These are phyloP conservation scores for Aureobasidium lini DNA, from an alignment of 2,329 filamentous ascomycete species.

Conservation along the genomic window DNA sequence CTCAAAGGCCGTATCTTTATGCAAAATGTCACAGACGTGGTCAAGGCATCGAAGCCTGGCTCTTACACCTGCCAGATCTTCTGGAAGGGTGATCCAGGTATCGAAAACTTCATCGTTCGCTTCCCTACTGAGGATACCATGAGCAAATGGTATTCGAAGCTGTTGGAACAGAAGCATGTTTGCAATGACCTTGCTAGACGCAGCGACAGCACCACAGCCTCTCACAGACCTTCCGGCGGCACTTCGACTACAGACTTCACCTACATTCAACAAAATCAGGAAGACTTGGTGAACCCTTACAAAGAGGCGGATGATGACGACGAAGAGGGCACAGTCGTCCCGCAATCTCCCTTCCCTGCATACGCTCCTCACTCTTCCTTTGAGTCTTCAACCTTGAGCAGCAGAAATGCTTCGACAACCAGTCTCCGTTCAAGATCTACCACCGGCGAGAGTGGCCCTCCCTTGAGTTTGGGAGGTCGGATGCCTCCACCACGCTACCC, in stretches of 20 bases:
- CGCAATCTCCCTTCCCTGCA: conserved; percentile 14
- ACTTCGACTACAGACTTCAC: conserved; percentile 66
- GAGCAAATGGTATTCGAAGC: conserved; percentile 66
- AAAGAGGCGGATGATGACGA: conserved; percentile 48
- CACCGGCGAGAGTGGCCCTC: conserved; percentile 62
- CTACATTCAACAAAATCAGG: conserved; percentile 64
- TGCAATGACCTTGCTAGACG: conserved; percentile 12
- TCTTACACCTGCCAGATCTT: conserved; percentile 95
- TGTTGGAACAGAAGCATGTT: conserved; percentile 15
- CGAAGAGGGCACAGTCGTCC: conserved; percentile 30
- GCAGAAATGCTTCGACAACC: conserved; percentile 64
- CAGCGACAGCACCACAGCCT: conserved; percentile 2
- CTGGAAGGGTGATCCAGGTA: conserved; percentile 94
- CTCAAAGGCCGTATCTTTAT: conserved; percentile 98
- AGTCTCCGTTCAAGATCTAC: conserved; percentile 70
- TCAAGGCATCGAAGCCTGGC: conserved; percentile 78
- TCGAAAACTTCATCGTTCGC: conserved; percentile 93
- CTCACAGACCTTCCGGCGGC: conserved; percentile 32
- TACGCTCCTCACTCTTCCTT: conserved; percentile 40
- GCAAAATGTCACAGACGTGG: conserved; percentile 95
- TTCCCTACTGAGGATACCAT: conserved; percentile 87
- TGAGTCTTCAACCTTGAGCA: conserved; percentile 32
- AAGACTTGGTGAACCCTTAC: conserved; percentile 74
- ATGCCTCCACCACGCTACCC: conserved; percentile 63
- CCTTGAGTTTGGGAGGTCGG: conserved; percentile 24